Conservation (phyloP, 345 rosid genomes). For the Triadica sebifera region DNA sequence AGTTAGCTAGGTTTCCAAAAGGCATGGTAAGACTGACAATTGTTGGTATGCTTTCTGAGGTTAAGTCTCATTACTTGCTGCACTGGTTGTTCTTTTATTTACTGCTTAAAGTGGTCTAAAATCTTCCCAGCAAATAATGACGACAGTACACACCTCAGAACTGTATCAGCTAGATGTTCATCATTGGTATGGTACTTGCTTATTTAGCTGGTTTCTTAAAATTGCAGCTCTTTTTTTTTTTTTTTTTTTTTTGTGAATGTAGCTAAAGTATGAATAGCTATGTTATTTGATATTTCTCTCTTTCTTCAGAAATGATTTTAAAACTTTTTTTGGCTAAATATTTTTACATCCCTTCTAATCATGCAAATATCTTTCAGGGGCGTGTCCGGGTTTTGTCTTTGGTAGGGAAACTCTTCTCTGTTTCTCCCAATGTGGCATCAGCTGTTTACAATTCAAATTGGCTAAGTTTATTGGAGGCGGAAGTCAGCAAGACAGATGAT, state of each 20-base stretch:
- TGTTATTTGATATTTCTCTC: neutral
- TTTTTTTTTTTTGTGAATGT: neutral
- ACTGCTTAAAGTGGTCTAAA: slow-evolving; percentile 4
- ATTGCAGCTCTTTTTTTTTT: neutral
- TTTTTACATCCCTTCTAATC: slow-evolving; percentile 8
- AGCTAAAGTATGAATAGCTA: neutral
- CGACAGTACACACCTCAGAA: slow-evolving; percentile 62
- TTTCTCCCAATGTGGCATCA: slow-evolving; percentile 70
- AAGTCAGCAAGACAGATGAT: slow-evolving; percentile 57
- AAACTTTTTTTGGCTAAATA: neutral
- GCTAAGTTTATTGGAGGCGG: slow-evolving; percentile 73
- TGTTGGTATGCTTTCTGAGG: slow-evolving; percentile 10
- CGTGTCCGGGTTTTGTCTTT: slow-evolving; percentile 71
- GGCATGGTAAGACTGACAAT: slow-evolving; percentile 53
- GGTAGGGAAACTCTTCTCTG: slow-evolving; percentile 84
- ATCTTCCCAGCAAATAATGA: slow-evolving; percentile 53
- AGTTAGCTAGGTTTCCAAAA: slow-evolving; percentile 56
- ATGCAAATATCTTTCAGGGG: slow-evolving; percentile 51
- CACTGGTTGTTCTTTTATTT: slow-evolving; percentile 6
- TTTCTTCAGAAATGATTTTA: neutral
- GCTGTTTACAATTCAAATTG: slow-evolving; percentile 54
- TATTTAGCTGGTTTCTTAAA: neutral
- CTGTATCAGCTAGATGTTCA: slow-evolving; percentile 55
- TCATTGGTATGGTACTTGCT: slow-evolving; percentile 56
- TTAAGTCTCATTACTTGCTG: neutral